A percentile compares a stretch with the other conserved stretches of the same genome.
Evolutionary conservation across 2,329 filamentous ascomycete species (phyloP).

Genomic region (Cladophialophora immunda): DNA sequence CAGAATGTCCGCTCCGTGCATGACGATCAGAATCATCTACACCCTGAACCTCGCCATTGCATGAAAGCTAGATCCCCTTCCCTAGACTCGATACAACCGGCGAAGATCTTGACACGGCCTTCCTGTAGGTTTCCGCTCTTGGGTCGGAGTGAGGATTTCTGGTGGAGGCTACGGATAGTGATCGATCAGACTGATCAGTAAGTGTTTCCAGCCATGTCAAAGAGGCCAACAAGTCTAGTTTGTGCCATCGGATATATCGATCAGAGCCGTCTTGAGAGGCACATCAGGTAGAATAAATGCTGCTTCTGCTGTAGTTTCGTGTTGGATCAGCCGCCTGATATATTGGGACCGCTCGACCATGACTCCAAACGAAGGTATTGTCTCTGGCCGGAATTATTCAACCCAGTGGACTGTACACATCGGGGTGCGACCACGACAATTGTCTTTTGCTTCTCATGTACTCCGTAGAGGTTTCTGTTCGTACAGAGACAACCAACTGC

Average conservation of each 20-base stretch:
- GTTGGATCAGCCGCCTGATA: no score
- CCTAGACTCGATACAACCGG: neutral
- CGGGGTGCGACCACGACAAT: no score
- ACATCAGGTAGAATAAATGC: no score
- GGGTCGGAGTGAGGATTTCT: neutral
- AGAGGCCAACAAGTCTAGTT: neutral
- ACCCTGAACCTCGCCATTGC: no score
- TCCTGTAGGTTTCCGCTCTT: neutral
- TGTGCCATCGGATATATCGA: neutral
- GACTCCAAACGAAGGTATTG: no score
- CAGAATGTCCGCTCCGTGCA: neutral
- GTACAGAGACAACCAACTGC: neutral
- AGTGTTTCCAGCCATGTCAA: neutral
- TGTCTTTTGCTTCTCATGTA: no score
- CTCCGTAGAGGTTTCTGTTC: no score
- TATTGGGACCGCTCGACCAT: no score
- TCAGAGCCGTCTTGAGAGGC: no score
- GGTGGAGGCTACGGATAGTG: neutral
- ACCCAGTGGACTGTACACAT: no score
- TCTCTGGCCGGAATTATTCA: no score
- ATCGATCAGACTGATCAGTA: neutral
- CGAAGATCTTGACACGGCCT: neutral
- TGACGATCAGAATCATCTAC: neutral
- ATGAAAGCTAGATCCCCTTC: neutral
- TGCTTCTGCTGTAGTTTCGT: no score